Evolutionary conservation across 495 filamentous ascomycete species (phyloP), one percentile per base, ranked within the genome.

Genomic region (Sporormia fimetaria): DNA sequence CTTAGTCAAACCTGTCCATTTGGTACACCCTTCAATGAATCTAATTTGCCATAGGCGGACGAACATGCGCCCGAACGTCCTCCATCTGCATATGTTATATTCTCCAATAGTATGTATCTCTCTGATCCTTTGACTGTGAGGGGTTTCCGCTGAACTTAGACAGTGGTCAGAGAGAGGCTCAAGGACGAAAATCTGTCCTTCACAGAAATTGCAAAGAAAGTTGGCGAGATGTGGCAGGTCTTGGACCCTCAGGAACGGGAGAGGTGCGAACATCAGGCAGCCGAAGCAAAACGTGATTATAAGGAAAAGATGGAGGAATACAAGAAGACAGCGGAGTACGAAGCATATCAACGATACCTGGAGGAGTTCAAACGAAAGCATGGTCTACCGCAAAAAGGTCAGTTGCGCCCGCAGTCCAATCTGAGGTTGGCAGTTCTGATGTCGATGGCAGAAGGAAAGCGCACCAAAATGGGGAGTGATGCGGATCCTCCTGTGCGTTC

Each of bases 21-120:
- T 14, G n/a, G 12, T 14, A 12, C 12, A 21, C 17, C 3, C 27
- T 20, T 26, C 32, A 33, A 22, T 31, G 24, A 45, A 31, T 26
- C 48, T 59, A 36, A 55, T 41, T 44, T 36, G 16, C 9, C 22
- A 23, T 46, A 83, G 75, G 61, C 79, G 10, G 81, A 87, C 46
- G 81, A 83, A 32, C 70, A 83, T 65, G 81, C 82, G 3, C 81
- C 81, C 11, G 80, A 83, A 52, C 64, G 81, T 18, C 77, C 81
- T 16, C 76, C 81, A 1, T 86, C 82, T 7, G 82, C 82, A 24
- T 87, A 87, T 58, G 81, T 87, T 16, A 75, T 87, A 38, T 87
- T 87, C 55, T 84, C 81, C 3, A 86, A 86, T 57, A 79, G 80
- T 83, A 62, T 59, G 76, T 67, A 25, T 2, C 3, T 21, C 3